Conservation (phyloP, 768 basidiomycete genomes). For the Clitopilus passeckerianus region DNA sequence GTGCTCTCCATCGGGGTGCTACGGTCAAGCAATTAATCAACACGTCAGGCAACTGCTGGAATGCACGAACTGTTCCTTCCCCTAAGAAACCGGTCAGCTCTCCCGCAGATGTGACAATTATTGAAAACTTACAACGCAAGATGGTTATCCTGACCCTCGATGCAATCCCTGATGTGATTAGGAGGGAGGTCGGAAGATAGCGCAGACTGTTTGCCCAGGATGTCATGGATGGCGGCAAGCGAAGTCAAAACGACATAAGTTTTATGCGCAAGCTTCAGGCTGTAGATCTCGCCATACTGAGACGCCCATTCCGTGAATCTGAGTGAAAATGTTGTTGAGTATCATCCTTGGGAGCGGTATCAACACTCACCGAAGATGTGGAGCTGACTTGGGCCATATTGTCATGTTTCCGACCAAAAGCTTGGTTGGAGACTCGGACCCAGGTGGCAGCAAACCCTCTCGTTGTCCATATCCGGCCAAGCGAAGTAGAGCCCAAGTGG, state of each 20-base stretch:
- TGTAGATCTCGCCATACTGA: slow-evolving; percentile 22
- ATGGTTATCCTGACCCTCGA: not conserved
- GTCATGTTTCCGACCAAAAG: not conserved
- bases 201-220: slow-evolving; percentile 7
- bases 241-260: slow-evolving; percentile 20
- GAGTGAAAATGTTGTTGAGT: not conserved
- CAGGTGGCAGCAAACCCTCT: not conserved
- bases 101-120: no score
- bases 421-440: not conserved
- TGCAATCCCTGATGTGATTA: not conserved
- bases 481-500: not conserved
- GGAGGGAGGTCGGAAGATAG: not conserved
- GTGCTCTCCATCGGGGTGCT: not conserved
- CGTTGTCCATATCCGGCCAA: not conserved
- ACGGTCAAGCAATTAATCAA: no score
- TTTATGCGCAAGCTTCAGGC: slow-evolving; percentile 18
- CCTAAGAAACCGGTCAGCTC: no score
- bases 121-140: not conserved
- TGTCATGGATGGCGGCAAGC: slow-evolving; percentile 14
- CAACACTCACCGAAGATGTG: not conserved
- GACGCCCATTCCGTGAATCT: slow-evolving; percentile 19
- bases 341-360: not conserved
- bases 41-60: no score
- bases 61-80: no score
- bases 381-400: not conserved